Evolutionary conservation across 805 yeast genomes (phyloP), one percentile per base, ranked within the genome.

Genomic region (Blastobotrys muscicola): DNA sequence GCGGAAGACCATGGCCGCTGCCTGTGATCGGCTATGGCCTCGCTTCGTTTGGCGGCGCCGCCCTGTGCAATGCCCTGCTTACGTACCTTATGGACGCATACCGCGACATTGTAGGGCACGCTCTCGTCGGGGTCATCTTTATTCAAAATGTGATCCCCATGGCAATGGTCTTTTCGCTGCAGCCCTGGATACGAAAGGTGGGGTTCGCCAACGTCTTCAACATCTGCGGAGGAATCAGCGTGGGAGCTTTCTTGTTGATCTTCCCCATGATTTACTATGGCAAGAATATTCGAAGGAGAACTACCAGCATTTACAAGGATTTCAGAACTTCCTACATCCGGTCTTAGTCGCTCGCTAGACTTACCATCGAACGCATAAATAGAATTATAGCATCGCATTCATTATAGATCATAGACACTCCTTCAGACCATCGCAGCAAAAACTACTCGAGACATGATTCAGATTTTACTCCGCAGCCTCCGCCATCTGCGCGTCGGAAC

Each of bases 81-180:
- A 39, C 42, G 8, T 39, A 39, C 26, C 29, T 39, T 4, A 39
- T 39, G 42, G 42, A 39, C 15, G n/a, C 36, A n/a, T 39, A 39
- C 26, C 15, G 36, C n/a, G 42, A 39, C 3, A 32, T 39, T 8
- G 31, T 39, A 5, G 42, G 42, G 10, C 42, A 39, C 6, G 9
- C 23, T 20, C n/a, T 39, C 10, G 33, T 39, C 10, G 42, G 42
- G 10, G 42, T 39, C 12, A 36, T 39, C 8, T 32, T 39, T 23
- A 13, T 39, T 8, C 42, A 39, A 20, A 39, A 39, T 13, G 16
- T 39, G n/a, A 13, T 39, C 6, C 42, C 42, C 4, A 39, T 30
- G 29, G 36, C 34, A 8, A 20, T 39, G 23, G 42, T 39, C n/a
- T 39, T 39, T 14, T 36, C 29, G 11, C 36, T 39, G 11, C 23